Conservation (phyloP, 1,284 basidiomycete species). For the Anthracocystis panici-leucophaei region DNA sequence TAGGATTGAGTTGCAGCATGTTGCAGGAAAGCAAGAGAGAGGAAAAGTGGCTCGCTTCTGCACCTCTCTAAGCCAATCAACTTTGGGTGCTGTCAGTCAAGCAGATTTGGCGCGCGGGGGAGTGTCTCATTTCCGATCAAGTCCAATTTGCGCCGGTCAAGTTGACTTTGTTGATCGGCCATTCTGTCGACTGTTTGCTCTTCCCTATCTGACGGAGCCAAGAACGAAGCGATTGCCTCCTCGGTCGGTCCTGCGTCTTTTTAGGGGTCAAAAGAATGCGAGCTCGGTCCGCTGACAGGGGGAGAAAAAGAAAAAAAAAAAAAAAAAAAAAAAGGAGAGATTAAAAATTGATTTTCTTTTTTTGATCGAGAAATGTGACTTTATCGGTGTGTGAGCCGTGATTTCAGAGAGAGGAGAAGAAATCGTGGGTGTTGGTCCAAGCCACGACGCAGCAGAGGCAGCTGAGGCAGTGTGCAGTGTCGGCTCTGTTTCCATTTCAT, state of each 20-base stretch:
- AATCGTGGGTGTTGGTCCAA: not conserved
- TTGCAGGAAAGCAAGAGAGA: too few relatives aligned
- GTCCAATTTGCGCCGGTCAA: conserved; percentile 4
- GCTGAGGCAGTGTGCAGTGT: conserved; percentile 10
- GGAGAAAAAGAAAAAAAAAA: not conserved
- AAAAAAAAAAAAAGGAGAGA: not conserved
- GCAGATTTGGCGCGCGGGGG: too few relatives aligned
- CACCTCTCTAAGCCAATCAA: too few relatives aligned
- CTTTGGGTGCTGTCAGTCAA: too few relatives aligned
- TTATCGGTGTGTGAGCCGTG: not conserved
- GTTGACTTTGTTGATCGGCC: not conserved
- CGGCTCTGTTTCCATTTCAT: not conserved
- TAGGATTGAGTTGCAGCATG: too few relatives aligned
- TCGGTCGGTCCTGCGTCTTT: not conserved
- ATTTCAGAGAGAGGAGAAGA: conserved; percentile 5
- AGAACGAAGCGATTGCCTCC: not conserved
- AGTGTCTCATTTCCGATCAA: too few relatives aligned
- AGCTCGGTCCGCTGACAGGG: not conserved
- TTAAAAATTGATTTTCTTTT: too few relatives aligned
- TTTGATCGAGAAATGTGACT: not conserved
- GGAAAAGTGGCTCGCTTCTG: too few relatives aligned
- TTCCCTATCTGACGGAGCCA: not conserved
- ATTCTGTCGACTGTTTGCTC: too few relatives aligned
- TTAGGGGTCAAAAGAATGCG: conserved; percentile 2
- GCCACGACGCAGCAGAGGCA: not conserved